These are phyloP conservation scores for Apiotrichum akiyoshidainum DNA, from an alignment of 1,284 basidiomycete genomes.

Conservation along the genomic window DNA sequence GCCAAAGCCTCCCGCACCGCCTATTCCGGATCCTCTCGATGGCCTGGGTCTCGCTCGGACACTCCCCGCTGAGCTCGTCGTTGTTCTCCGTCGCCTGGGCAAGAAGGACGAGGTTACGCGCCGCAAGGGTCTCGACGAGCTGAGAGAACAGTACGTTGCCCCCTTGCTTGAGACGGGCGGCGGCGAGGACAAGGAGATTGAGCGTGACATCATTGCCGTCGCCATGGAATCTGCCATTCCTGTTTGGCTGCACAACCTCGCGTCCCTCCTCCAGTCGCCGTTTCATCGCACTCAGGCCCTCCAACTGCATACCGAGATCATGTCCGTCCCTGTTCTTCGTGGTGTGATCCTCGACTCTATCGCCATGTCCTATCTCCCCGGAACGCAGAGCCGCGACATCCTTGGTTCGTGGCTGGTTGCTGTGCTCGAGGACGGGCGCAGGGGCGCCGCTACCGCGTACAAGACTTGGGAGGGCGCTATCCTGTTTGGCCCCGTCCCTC, in stretches of 20 bases:
- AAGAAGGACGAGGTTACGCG: constrained; percentile 93
- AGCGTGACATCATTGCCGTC: constrained; percentile 49
- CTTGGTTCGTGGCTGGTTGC: constrained; percentile 71
- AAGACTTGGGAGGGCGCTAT: constrained; percentile 36
- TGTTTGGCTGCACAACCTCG: constrained; percentile 87
- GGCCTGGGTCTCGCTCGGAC: constrained; percentile 71
- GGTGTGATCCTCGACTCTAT: constrained; percentile 62
- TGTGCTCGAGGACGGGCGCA: constrained; percentile 44
- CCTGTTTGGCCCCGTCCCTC: constrained; percentile 16
- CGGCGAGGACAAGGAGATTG: constrained; percentile 53
- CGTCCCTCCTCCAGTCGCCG: constrained; percentile 74
- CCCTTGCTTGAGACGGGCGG: constrained; percentile 42
- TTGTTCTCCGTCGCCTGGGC: constrained; percentile 73
- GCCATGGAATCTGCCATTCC: constrained; percentile 58
- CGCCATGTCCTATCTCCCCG: constrained; percentile 42
- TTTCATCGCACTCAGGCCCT: constrained; percentile 72
- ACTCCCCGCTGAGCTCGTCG: constrained; percentile 77
- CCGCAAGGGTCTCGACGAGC: constrained; percentile 78
- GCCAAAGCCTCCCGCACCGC: constrained; percentile 78
- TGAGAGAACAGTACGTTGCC: constrained; percentile 65
- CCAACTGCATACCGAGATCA: constrained; percentile 65
- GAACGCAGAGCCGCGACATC: constrained; percentile 67
- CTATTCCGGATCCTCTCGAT: constrained; percentile 86
- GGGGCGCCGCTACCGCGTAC: constrained; percentile 38
- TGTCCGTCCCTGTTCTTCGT: constrained; percentile 59